These are phyloP conservation scores for Iodosphaeria phyllophila DNA, from an alignment of 2,329 filamentous ascomycete genomes.

Conservation along the genomic window DNA sequence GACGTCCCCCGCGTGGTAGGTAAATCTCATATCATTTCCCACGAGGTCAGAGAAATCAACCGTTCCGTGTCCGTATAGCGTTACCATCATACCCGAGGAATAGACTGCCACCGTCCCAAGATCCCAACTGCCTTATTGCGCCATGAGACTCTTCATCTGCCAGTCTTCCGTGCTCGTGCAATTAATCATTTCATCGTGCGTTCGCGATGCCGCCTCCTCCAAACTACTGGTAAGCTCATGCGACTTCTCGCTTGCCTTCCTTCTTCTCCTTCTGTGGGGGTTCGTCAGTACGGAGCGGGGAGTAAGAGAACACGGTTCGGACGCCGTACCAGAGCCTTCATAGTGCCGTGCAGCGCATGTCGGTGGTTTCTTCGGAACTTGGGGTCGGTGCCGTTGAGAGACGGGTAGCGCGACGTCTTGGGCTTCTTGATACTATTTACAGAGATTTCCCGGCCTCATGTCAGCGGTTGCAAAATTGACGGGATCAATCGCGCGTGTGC, in stretches of 20 bases:
- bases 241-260: slow-evolving; percentile 84
- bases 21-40: too few species aligned
- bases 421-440: slow-evolving; percentile 92
- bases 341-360: slow-evolving; percentile 98
- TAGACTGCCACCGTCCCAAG: too few species aligned
- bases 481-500: neutral
- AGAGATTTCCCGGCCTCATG: slow-evolving; percentile 1
- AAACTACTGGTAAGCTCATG: slow-evolving; percentile 33
- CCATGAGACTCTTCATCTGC: too few species aligned
- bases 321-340: slow-evolving; percentile 75
- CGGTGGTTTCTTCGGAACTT: slow-evolving; percentile 99
- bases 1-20: too few species aligned
- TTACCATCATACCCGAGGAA: too few species aligned
- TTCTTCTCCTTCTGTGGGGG: slow-evolving; percentile 65
- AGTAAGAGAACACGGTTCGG: neutral
- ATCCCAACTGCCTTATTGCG: too few species aligned
- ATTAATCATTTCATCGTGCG: too few species aligned
- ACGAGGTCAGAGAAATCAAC: too few species aligned
- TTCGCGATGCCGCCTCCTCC: too few species aligned
- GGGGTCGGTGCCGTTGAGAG: slow-evolving; percentile 94
- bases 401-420: slow-evolving; percentile 97
- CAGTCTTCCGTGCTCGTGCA: too few species aligned
- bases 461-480: neutral
- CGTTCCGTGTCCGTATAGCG: too few species aligned
- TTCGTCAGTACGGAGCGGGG: neutral